Evolutionary conservation across 2,329 filamentous ascomycete species (phyloP).

Genomic region (Cercospora sp.): DNA sequence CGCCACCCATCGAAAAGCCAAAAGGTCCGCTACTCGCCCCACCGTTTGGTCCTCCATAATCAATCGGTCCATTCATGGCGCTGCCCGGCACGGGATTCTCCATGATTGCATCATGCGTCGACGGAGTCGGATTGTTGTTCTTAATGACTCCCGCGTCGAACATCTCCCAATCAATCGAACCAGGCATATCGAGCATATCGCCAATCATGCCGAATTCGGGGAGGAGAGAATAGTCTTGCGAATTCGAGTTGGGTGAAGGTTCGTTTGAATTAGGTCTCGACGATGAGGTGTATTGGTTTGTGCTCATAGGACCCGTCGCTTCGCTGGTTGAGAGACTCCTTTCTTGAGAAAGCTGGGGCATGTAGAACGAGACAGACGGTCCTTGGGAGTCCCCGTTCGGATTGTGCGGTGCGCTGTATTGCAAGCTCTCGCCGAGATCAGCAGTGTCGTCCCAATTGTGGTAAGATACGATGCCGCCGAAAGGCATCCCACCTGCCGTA

Average conservation of each 20-base stretch:
- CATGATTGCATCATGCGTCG: not conserved
- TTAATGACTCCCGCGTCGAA: conserved; percentile 29
- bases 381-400: not conserved
- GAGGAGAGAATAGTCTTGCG: not conserved
- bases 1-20: not conserved
- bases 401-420: not conserved
- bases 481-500: conserved; percentile 7
- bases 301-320: not conserved
- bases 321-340: not conserved
- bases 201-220: conserved; percentile 34
- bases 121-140: conserved; percentile 3
- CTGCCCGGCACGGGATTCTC: conserved; percentile 16
- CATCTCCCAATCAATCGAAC: conserved; percentile 37
- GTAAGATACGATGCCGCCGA: conserved; percentile 21
- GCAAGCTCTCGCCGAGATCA: conserved; percentile 12
- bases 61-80: conserved; percentile 19
- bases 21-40: not conserved
- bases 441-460: conserved; percentile 22
- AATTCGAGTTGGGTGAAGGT: conserved; percentile 15
- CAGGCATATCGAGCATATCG: conserved; percentile 35
- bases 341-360: not conserved
- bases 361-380: not conserved
- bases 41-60: conserved; percentile 4
- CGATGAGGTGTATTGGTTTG: not conserved
- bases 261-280: conserved; percentile 16